phyloP scores from a whole-genome alignment of 371 early-diverging fungal genomes.

The Lichtheimia ornata region DNA sequence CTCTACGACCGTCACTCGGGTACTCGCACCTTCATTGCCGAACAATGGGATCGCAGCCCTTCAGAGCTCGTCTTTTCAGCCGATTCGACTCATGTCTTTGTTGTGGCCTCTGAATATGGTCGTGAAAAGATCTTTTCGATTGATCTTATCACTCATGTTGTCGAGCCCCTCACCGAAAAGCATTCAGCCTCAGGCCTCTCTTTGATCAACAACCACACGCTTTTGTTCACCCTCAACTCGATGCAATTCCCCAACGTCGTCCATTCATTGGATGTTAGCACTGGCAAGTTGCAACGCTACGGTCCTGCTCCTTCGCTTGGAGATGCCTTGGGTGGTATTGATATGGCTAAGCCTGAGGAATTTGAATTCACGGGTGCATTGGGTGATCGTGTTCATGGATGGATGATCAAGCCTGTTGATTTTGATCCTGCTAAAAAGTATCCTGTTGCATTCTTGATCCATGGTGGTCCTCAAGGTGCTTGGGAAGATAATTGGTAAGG shows the following conservation, averaged over 20 bases:
- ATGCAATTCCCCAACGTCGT: constrained; percentile 54
- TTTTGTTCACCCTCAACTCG: constrained; percentile 45
- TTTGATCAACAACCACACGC: constrained; percentile 37
- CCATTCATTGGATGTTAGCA: constrained; percentile 32
- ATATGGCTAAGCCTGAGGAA: constrained; percentile 55
- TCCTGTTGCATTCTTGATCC: constrained; percentile 83
- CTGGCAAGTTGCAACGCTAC: constrained; percentile 11
- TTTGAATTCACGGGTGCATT: constrained; percentile 70
- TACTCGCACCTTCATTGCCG: constrained; percentile 36
- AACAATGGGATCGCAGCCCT: constrained; percentile 71
- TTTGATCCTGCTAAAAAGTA: constrained; percentile 64
- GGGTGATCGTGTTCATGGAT: constrained; percentile 71
- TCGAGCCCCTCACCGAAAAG: constrained; percentile 53
- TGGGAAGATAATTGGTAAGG: constrained; percentile 69
- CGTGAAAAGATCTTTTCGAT: constrained; percentile 57
- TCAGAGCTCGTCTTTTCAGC: constrained; percentile 56
- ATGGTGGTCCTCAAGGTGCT: constrained; percentile 84
- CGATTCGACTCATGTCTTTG: constrained; percentile 52
- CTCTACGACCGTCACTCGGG: constrained; percentile 54
- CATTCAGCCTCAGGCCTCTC: constrained; percentile 48
- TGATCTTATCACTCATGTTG: constrained; percentile 43
- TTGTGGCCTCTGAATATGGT: constrained; percentile 65
- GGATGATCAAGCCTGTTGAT: constrained; percentile 67
- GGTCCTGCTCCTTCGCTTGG: constrained; percentile 30
- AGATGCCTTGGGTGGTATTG: constrained; percentile 28